A percentile compares a stretch with the other conserved stretches of the same genome.
phyloP scores from a whole-genome alignment of 2,329 filamentous ascomycete species.

The Venturia asperata region DNA sequence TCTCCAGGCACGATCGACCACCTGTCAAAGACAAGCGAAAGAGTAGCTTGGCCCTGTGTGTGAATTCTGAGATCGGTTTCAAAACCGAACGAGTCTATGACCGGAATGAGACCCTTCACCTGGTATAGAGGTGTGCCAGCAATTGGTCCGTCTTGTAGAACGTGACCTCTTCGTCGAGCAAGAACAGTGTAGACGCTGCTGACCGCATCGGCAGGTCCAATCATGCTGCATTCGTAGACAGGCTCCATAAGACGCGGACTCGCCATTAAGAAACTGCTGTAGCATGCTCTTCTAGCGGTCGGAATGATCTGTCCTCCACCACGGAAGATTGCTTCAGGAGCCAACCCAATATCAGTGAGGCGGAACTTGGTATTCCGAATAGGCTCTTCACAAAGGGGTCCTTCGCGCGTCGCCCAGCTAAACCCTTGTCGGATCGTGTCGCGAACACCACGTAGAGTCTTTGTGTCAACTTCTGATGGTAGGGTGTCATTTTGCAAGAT shows the following conservation, averaged over 20 bases:
- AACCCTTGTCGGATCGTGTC: constrained; percentile 95
- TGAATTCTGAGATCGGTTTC: constrained; percentile 75
- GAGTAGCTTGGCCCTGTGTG: constrained; percentile 65
- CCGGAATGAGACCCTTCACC: constrained; percentile 83
- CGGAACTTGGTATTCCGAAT: constrained; percentile 98
- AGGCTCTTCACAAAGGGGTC: constrained; percentile 94
- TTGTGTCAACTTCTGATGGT: constrained; percentile 90
- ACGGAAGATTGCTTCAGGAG: constrained; percentile 84
- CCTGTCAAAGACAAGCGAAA: constrained; percentile 87
- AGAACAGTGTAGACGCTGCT: constrained; percentile 87
- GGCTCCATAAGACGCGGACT: constrained; percentile 96
- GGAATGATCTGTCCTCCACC: constrained; percentile 97
- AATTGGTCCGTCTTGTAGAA: constrained; percentile 87
- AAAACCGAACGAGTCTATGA: constrained; percentile 96
- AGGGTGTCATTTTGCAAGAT: constrained; percentile 95
- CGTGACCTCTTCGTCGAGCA: constrained; percentile 80
- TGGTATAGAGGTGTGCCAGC: constrained; percentile 91
- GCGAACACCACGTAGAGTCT: constrained; percentile 74
- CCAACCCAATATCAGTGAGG: constrained; percentile 82
- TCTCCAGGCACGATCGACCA: constrained; percentile 97
- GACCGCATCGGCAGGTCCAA: constrained; percentile 82
- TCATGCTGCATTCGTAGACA: constrained; percentile 87
- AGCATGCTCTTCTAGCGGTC: constrained; percentile 84
- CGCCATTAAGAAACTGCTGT: constrained; percentile 95
- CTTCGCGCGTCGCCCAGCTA: constrained; percentile 92